Base-by-base conservation (phyloP, 768 basidiomycete species). In the Macrocybe gigantea region DNA sequence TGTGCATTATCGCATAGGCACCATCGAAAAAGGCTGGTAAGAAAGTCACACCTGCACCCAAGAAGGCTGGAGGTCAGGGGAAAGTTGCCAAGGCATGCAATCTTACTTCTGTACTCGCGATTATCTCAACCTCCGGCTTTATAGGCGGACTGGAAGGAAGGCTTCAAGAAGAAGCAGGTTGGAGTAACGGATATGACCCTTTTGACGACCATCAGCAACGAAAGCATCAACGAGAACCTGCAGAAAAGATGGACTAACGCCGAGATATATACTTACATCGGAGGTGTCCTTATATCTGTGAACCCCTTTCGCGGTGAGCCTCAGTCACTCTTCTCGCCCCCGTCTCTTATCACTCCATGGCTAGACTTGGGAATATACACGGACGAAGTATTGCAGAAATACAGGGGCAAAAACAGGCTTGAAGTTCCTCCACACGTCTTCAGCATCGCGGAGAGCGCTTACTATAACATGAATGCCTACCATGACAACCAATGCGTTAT, bases 401-500 rank as follows among this genome's bases (percentile, higher is more conserved):
- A 99, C 70, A 85, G 83, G 51, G 93, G 93, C 57, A 98, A 98
- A 82, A 99, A 99, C 66, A 79, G 96, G 54, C 83, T 99, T 49
- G 96, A 99, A 68, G 91, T 97, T 46, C 88, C 95, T 7, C 96
- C 96, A 1, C 96, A 99, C 71, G 96, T 99, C 43, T 99, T 95
- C 70, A 77, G 87, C 55, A 96, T 99, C 55, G 96, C 96, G 40
- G 96, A 99, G 74, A 80, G 87, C 45, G 85, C 93, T 7, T 98
- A 98, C 73, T 98, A 98, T 73, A 92, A 94, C 64, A 98, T 99
- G 96, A 94, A 93, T 54, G 91, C 93, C 30, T 96, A 99, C 68
- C 88, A 94, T 66, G 95, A 99, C 69, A 99, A 98, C 61, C 96
- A 99, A 71, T 98, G 95, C 64, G 95, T 99, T 47, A 99, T 99